These are phyloP conservation scores for Gentiana macrophylla DNA, from an alignment of 257 asterid species.

Conservation along the genomic window DNA sequence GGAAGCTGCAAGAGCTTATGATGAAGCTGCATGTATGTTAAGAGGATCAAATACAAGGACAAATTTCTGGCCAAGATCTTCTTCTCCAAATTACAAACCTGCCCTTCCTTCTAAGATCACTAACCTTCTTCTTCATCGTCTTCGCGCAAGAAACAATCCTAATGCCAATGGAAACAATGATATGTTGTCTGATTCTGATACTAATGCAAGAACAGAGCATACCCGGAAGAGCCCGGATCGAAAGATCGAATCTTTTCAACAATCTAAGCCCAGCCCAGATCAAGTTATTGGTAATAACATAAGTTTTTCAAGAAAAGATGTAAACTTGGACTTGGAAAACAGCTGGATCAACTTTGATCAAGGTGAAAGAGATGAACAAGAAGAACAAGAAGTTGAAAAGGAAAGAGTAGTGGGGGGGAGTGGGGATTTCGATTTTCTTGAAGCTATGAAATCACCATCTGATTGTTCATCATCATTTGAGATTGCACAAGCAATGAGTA, in stretches of 20 bases:
- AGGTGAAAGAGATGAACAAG: not conserved
- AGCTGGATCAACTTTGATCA: not conserved
- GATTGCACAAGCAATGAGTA: constrained; percentile 9
- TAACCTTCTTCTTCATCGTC: constrained; percentile 13
- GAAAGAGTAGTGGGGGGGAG: not conserved
- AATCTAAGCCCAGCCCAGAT: too few relatives aligned
- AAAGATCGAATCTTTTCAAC: not conserved
- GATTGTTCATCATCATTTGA: constrained; percentile 9
- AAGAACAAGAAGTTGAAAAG: not conserved
- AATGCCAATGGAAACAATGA: too few relatives aligned
- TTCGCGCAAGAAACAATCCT: constrained; percentile 10
- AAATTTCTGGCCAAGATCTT: constrained; percentile 10
- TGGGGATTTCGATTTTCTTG: constrained; percentile 11
- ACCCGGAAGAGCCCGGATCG: not conserved
- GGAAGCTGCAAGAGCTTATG: constrained; percentile 19
- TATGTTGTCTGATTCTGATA: not conserved
- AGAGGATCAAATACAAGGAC: constrained; percentile 13
- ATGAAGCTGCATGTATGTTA: constrained; percentile 17
- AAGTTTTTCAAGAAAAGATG: not conserved
- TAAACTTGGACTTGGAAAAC: not conserved
- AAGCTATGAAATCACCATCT: constrained; percentile 3
- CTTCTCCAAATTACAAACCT: constrained; percentile 4
- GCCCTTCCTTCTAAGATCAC: constrained; percentile 12
- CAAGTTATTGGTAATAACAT: not conserved
- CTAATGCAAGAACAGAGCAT: not conserved